Conservation (phyloP, 1,139 yeast species). For the Candida sp. region DNA sequence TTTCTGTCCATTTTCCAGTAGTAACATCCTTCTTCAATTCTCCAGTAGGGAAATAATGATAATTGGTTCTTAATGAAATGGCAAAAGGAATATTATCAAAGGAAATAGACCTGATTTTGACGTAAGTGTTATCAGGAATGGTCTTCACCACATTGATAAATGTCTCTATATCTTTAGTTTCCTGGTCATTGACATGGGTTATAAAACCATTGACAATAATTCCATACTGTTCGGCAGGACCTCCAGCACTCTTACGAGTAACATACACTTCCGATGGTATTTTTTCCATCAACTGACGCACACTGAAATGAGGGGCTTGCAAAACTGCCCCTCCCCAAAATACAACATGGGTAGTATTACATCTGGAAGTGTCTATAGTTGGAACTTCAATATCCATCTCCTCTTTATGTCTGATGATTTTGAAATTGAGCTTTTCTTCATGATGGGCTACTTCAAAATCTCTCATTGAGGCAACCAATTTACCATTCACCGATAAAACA, state of each 20-base stretch:
- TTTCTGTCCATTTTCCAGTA: conserved; percentile 51
- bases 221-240: conserved; percentile 87
- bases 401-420: conserved; percentile 56
- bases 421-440: conserved; percentile 48
- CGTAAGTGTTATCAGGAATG: conserved; percentile 77
- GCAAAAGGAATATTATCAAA: conserved; percentile 87
- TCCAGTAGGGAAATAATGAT: conserved; percentile 86
- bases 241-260: conserved; percentile 68
- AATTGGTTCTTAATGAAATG: conserved; percentile 79
- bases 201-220: conserved; percentile 78
- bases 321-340: conserved; percentile 79
- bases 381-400: conserved; percentile 57
- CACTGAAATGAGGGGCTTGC: conserved; percentile 51
- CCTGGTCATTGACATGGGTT: conserved; percentile 80
- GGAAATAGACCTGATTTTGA: conserved; percentile 75
- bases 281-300: conserved; percentile 65
- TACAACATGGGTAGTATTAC: conserved; percentile 65
- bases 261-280: conserved; percentile 85
- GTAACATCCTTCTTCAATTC: conserved; percentile 51
- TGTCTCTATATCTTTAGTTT: conserved; percentile 65
- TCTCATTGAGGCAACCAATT: conserved; percentile 60
- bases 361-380: conserved; percentile 53
- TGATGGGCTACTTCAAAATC: conserved; percentile 59
- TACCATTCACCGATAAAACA: conserved; percentile 64
- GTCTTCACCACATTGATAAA: conserved; percentile 61